Base-by-base conservation (phyloP, 768 basidiomycete species). In the Lentinula raphanica region DNA sequence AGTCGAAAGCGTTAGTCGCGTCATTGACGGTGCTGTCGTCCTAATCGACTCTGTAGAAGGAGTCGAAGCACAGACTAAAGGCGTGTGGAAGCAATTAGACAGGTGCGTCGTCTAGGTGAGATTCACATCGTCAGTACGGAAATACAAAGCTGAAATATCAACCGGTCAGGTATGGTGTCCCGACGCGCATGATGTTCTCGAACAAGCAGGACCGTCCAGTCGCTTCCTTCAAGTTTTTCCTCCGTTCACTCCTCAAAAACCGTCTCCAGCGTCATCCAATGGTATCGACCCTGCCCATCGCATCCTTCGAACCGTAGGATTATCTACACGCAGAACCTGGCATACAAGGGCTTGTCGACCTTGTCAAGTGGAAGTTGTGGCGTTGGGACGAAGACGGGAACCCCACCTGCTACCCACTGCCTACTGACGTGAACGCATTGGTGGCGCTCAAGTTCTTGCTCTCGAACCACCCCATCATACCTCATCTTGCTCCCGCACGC, bases 121-220 rank as follows among this genome's bases (percentile, higher is more conserved):
- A 67, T 25, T 17, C 51, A 21, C 36, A 6, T 23, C 25, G 15
- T 31, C 44, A 11, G 13, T 53, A 35, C 61, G 44, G 39, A 17
- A 44, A 53, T 40, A 25, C 27, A 42, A 31, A 56, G 19, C 40
- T 32, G 17, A 35, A 8, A 56, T 56, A 44, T 35, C 6, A 15
- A 49, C 58, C 42, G 57, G 42, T 13, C 57, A 94, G 92, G 65
- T 92, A 94, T 70, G 79, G 78, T n/a, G 93, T 94, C 5, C 72
- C 81, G 1, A 87, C 89, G 12, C 77, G 90, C 54, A 79, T 94
- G 53, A 76, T 94, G 63, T 92, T 94, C 70, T 69, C 94, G 59
- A 94, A 94, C 75, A 94, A 94, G 69, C 79, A 94, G 45, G 92
- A 94, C 69, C 84, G 92, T 49, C 82, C 92, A 27, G 93, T 93